Evolutionary conservation across 2,329 filamentous ascomycete genomes (phyloP), one percentile per base, ranked within the genome.

Genomic region (Leptodontidium sp.): DNA sequence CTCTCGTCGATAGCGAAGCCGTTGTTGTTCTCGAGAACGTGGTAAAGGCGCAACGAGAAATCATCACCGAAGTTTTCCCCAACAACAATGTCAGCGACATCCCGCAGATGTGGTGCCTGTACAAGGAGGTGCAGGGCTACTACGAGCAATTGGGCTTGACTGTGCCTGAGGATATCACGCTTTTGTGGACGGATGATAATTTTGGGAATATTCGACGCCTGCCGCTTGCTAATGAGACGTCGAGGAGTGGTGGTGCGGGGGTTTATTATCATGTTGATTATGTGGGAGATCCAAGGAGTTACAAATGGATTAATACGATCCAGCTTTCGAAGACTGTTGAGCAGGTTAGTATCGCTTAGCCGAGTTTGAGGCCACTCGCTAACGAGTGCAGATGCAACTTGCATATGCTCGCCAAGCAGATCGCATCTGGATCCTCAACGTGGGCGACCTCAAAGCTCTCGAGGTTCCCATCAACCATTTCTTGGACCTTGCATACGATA

Each of bases 71-170:
- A 2, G 85, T 90, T 0, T 84, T 90, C 53, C 83, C 82, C 14
- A 83, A 71, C 2, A 76, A 67, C 1, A 81, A 79, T 5, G 79
- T 83, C 2, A 78, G 78, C 1, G 79, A 86, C 57, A 82, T 85
- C 47, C 90, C 90, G 6, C 90, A 92, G 78, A 84, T 90, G 79
- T 92, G 90, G 90, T 91, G 89, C 73, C 80, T 93, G 70, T 93
- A 93, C 79, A 92, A 92, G 76, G 90, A 93, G 76, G 90, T 93
- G 1, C 89, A 90, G 79, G 86, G 86, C 7, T 92, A 93, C 77
- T 87, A 90, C 68, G 87, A 90, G 67, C 57, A 70, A 43, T 24
- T 86, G 17, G 90, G 90, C 1, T 83, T 92, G 76, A 80, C 81
- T 1, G 87, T 91, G 1, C 88, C 90, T 0, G 89, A 92, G 47